Base-by-base conservation (phyloP, 306 rosid species). In the Lotus japonicus region DNA sequence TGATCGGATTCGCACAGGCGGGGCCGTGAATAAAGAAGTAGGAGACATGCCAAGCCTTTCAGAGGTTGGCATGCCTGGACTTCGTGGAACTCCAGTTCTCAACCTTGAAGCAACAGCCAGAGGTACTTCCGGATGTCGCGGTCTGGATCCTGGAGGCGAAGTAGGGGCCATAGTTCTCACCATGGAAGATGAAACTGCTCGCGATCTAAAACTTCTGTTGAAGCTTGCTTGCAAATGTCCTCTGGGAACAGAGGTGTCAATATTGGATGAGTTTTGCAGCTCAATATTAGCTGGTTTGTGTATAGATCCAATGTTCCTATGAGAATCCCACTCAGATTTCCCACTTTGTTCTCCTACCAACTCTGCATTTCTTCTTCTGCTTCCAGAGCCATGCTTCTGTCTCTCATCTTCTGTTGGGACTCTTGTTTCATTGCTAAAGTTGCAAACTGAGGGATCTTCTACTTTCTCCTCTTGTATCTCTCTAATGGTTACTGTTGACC, bases 1-100 rank as follows among this genome's bases (percentile, higher is more conserved):
- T 45, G 92, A 86, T 61, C 96, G 75, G 59, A 88, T 86, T 69
- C 91, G 67, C 53, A 91, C 96, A 66, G 91, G 81, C 14, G 97
- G 92, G 39, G 97, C 92, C 88, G 78, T 79, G 68, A 62, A 71
- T 11, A 35, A 67, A 61, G 86, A 77, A 61, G 72, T 71, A 19
- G 85, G 71, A 5, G 70, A 71, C 71, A 75, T 70, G 65, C 78
- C 76, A 26, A 38, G 31, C 68, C 76, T 80, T 26, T 52, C 83
- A 26, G 81, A 70, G 21, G n/a, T 23, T 10, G 80, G 67, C 31
- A 79, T 41, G 23, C 81, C 48, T 6, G 76, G 73, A 80, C 64
- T 71, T 68, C 48, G 66, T 64, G 84, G 77, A 39, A 60, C 48
- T 6, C 84, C 81, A 0, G 86, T 65, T 80, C 85, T 81, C 81